phyloP scores from a whole-genome alignment of 768 basidiomycete species.

The Kwoniella bestiolae region DNA sequence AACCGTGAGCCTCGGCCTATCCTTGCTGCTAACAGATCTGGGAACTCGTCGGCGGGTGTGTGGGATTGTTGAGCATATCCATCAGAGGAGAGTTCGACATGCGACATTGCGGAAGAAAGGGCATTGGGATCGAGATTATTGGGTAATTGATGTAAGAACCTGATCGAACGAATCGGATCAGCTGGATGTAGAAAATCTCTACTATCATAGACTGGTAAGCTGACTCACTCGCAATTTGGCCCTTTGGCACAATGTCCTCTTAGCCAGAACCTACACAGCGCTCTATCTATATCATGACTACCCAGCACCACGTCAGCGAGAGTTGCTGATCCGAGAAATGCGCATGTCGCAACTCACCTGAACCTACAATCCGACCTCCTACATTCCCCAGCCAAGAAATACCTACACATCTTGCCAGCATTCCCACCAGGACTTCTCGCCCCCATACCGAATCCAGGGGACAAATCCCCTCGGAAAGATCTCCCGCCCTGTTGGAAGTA shows the following conservation, averaged over 20 bases:
- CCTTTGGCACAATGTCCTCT: constrained; percentile 96
- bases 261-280: constrained; percentile 95
- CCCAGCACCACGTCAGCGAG: not conserved
- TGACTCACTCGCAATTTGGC: constrained; percentile 76
- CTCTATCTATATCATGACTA: constrained; percentile 93
- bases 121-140: constrained; percentile 71
- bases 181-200: not conserved
- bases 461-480: constrained; percentile 48
- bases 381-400: constrained; percentile 96
- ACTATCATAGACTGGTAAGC: not conserved
- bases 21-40: constrained; percentile 43
- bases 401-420: constrained; percentile 78
- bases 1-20: constrained; percentile 59
- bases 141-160: constrained; percentile 85
- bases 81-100: constrained; percentile 52
- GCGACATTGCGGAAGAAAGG: constrained; percentile 53
- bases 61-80: constrained; percentile 43
- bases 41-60: constrained; percentile 55
- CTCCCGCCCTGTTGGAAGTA: constrained; percentile 54
- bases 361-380: constrained; percentile 95
- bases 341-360: constrained; percentile 66
- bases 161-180: constrained; percentile 25
- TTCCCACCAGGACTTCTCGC: constrained; percentile 48
- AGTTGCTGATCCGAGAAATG: too few relatives aligned
- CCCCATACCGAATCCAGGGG: constrained; percentile 41